Percentiles rank a stretch among this genome's conserved stretches.
phyloP scores from a whole-genome alignment of 768 basidiomycete species.

The Boletus rubroflammeus region DNA sequence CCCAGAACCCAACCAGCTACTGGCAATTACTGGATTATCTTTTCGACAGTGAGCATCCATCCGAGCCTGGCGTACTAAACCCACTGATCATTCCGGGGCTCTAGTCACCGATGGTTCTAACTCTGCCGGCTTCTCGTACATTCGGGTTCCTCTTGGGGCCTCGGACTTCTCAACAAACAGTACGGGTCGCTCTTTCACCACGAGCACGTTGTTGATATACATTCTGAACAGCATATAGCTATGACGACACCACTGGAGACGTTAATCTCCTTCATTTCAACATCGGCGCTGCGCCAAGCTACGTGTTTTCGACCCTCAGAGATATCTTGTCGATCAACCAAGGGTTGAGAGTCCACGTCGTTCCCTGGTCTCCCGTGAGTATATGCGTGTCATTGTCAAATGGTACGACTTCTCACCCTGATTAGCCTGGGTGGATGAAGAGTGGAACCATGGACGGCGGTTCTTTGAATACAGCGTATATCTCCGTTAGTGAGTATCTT shows the following conservation, averaged over 20 bases:
- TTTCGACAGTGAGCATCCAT: conserved; percentile 39
- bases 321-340: conserved; percentile 62
- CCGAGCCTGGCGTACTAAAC: background rate
- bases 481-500: conserved; percentile 43
- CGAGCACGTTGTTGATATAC: conserved; percentile 2
- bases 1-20: conserved; percentile 52
- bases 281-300: conserved; percentile 54
- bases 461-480: conserved; percentile 47
- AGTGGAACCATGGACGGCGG: conserved; percentile 66
- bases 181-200: conserved; percentile 25
- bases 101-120: conserved; percentile 54
- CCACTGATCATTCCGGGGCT: background rate
- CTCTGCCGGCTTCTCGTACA: conserved; percentile 64
- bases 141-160: conserved; percentile 69
- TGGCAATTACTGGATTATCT: conserved; percentile 54
- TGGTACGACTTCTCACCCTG: background rate
- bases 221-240: conserved; percentile 51
- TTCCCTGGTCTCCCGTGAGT: conserved; percentile 75
- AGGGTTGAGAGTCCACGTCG: conserved; percentile 49
- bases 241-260: conserved; percentile 62
- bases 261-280: conserved; percentile 56
- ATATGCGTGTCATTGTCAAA: no score
- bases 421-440: conserved; percentile 80
- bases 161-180: conserved; percentile 65
- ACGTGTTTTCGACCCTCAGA: conserved; percentile 57